Conservation (phyloP, 768 basidiomycete species). For the Tylopilus plumbeoviolaceoides region DNA sequence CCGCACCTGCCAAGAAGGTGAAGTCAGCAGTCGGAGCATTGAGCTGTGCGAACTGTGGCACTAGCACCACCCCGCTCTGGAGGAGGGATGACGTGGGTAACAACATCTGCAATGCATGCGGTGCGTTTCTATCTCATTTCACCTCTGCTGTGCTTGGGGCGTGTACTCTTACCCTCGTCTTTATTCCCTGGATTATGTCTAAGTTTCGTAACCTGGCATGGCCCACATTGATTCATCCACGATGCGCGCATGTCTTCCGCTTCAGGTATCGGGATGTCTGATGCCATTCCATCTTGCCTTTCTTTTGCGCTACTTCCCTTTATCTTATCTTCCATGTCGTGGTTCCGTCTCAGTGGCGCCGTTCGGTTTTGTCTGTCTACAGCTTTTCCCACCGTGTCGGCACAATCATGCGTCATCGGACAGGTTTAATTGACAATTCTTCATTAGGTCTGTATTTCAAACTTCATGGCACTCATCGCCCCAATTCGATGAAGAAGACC, state of each 20-base stretch:
- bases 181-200: background rate
- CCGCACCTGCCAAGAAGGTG: slow-evolving; percentile 30
- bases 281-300: slow-evolving; percentile 20
- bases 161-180: slow-evolving; percentile 19
- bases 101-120: slow-evolving; percentile 93
- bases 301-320: slow-evolving; percentile 6
- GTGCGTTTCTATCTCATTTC: slow-evolving; percentile 46
- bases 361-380: background rate
- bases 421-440: slow-evolving; percentile 13
- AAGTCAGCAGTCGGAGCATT: slow-evolving; percentile 62
- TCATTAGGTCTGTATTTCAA: slow-evolving; percentile 92
- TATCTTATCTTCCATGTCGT: slow-evolving; percentile 26
- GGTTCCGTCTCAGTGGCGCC: background rate
- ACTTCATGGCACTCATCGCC: slow-evolving; percentile 93
- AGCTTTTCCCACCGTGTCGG: background rate
- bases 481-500: slow-evolving; percentile 98
- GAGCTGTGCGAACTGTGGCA: slow-evolving; percentile 85
- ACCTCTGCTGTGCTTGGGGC: slow-evolving; percentile 22
- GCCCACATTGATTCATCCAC: slow-evolving; percentile 22
- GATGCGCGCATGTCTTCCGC: slow-evolving; percentile 16
- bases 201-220: slow-evolving; percentile 21
- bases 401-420: background rate
- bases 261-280: slow-evolving; percentile 14
- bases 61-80: slow-evolving; percentile 88
- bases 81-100: slow-evolving; percentile 86